Percentiles rank a stretch among this genome's conserved stretches.
Evolutionary conservation across 306 rosid species (phyloP).

Genomic region (Datisca glomerata): DNA sequence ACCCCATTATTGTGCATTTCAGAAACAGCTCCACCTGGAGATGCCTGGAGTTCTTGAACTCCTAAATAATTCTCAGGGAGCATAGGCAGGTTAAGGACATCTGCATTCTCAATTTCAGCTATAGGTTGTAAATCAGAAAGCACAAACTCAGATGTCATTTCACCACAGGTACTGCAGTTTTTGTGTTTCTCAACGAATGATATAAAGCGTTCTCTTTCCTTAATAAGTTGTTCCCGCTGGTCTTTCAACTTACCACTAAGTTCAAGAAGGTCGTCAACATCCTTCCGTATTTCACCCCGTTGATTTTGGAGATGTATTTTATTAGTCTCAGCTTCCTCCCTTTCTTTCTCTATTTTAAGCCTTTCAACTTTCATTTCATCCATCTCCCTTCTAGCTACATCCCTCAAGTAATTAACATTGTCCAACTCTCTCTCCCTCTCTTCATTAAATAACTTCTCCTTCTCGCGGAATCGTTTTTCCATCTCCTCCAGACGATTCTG

Average conservation of each 20-base stretch:
- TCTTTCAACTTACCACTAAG: conserved; percentile 61
- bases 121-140: conserved; percentile 52
- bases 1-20: conserved; percentile 30
- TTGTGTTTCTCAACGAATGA: conserved; percentile 54
- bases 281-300: conserved; percentile 66
- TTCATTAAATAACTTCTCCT: conserved; percentile 59
- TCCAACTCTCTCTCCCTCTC: conserved; percentile 54
- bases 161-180: conserved; percentile 65
- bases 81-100: conserved; percentile 44
- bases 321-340: conserved; percentile 57
- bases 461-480: conserved; percentile 58
- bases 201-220: conserved; percentile 63
- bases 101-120: conserved; percentile 50
- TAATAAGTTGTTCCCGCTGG: conserved; percentile 62
- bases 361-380: conserved; percentile 73
- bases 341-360: conserved; percentile 61
- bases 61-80: conserved; percentile 30
- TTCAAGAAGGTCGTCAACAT: conserved; percentile 66
- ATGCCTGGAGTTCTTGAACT: conserved; percentile 16
- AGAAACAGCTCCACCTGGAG: conserved; percentile 25
- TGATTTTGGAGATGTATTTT: conserved; percentile 61
- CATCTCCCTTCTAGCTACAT: conserved; percentile 76
- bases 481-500: conserved; percentile 68
- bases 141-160: conserved; percentile 58
- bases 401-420: conserved; percentile 64